Base-by-base conservation (phyloP, 2,329 filamentous ascomycete genomes). In the Arthrobotrys entomopaga region DNA sequence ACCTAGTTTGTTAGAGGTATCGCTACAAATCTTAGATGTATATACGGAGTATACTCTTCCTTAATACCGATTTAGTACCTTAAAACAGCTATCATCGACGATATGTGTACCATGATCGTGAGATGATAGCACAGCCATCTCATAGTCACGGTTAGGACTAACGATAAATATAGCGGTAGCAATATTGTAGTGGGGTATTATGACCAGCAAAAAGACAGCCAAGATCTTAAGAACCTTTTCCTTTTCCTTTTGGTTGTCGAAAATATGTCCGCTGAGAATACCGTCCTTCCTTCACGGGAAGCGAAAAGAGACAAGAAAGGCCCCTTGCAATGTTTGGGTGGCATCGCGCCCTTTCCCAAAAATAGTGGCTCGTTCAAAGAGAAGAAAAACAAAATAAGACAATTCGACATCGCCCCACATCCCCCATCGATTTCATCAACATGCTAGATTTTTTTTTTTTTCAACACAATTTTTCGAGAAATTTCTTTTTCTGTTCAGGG, bases 211-310 rank as follows among this genome's bases (percentile, higher is more conserved):
- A 49, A 19, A 49, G 19, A 56, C n/a, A n/a, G n/a, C n/a, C n/a
- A n/a, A n/a, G n/a, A n/a, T n/a, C n/a, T n/a, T n/a, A 65, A 22
- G 22, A 57, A 50, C 34, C 49, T 19, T 16, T 54, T 13, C 24
- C 16, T 63, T 26, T 24, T 46, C 26, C 20, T 48, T 63, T 53
- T 63, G 11, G 19, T 40, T 46, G 8, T 46, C n/a, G 59, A 16
- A 20, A 63, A 73, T 66, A 61, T 73, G 57, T 48, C 69, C 69
- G 69, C 69, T n/a, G 53, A 34, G 29, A 26, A 38, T 59, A 65
- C 26, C 38, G 48, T 72, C 67, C 53, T 72, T 72, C 59, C 58
- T 48, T 34, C 22, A 52, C 13, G 24, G 54, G 53, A 59, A 60
- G 16, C 52, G 59, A 52, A 54, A 22, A 40, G 40, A 20, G 50